Evolutionary conservation across 441 rosid species (phyloP).

Genomic region (Raphanus hybrid): DNA sequence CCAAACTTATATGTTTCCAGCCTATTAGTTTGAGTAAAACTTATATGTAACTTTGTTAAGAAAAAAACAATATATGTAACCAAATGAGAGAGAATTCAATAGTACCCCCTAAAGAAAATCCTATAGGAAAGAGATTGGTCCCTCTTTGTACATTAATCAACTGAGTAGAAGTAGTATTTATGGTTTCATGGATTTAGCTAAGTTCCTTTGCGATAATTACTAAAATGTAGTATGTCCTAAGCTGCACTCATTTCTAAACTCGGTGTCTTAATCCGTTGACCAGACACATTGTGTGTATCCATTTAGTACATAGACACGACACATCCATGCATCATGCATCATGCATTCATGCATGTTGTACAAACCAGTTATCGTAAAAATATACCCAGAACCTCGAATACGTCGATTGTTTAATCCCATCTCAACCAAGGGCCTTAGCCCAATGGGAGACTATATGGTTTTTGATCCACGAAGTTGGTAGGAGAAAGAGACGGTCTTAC

Average conservation of each 20-base stretch:
- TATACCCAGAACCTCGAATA: background rate
- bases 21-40: background rate
- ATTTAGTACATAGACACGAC: background rate
- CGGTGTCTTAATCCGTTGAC: conserved; percentile 8
- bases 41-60: background rate
- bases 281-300: no score
- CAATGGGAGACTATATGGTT: background rate
- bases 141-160: background rate
- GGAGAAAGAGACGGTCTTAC: background rate
- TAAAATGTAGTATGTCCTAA: conserved; percentile 25
- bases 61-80: background rate
- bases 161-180: conserved; percentile 32
- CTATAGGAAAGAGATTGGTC: background rate
- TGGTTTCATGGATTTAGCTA: conserved; percentile 39
- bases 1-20: background rate
- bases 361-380: background rate
- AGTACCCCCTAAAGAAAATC: background rate
- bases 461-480: background rate
- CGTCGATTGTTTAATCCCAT: no score
- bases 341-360: background rate
- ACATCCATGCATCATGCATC: background rate
- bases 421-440: no score
- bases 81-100: background rate
- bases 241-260: conserved; percentile 1
- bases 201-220: conserved; percentile 1